A percentile compares a stretch with the other conserved stretches of the same genome.
These are phyloP conservation scores for Pichia sp. DNA, from an alignment of 1,139 yeast genomes.

Conservation along the genomic window DNA sequence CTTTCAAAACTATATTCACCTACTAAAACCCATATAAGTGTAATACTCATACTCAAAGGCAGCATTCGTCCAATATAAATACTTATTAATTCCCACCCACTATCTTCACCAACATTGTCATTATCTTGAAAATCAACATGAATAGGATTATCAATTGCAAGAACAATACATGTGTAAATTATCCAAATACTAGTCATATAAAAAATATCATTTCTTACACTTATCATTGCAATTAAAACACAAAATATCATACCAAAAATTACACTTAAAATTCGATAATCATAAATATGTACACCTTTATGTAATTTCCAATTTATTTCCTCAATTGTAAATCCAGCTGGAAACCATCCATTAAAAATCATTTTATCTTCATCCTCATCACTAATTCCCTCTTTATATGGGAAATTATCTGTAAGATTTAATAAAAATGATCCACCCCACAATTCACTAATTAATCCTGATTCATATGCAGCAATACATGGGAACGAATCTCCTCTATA, in stretches of 20 bases:
- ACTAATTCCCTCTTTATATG: conserved; percentile 31
- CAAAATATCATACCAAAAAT: neutral
- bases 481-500: conserved; percentile 87
- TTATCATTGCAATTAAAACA: neutral
- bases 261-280: conserved; percentile 1
- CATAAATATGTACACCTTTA: conserved; percentile 19
- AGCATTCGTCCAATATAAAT: conserved; percentile 67
- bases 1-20: conserved; percentile 24
- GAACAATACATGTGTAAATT: conserved; percentile 39
- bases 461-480: conserved; percentile 87
- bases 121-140: conserved; percentile 48
- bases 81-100: conserved; percentile 45
- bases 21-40: conserved; percentile 54
- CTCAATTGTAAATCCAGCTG: conserved; percentile 62
- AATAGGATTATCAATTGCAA: conserved; percentile 81
- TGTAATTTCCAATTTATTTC: conserved; percentile 50
- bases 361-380: conserved; percentile 28
- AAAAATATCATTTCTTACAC: conserved; percentile 17
- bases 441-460: conserved; percentile 67
- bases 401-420: conserved; percentile 36
- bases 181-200: conserved; percentile 77
- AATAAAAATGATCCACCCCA: conserved; percentile 79
- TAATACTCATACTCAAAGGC: conserved; percentile 68
- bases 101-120: conserved; percentile 45
- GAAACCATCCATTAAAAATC: conserved; percentile 63